Evolutionary conservation across 495 filamentous ascomycete genomes (phyloP), one percentile per base, ranked within the genome.

Genomic region (Talaromyces wortmannii): DNA sequence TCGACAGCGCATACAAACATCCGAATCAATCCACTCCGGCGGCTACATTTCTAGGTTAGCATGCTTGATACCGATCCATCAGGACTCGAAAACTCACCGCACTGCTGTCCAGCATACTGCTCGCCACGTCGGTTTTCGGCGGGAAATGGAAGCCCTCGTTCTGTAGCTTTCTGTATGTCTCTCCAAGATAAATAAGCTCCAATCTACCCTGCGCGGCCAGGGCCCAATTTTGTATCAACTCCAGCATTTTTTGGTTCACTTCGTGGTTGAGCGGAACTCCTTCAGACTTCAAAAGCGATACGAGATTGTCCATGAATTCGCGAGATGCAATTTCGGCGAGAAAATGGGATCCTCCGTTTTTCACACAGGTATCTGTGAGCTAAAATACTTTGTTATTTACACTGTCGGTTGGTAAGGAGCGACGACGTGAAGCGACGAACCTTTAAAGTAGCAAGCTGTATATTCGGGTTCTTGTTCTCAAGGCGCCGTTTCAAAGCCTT

Each of bases 291-390:
- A 97, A 76, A 6, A 98, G 75, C 15, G 91, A 96, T 8, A 91
- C 88, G 32, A 97, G 71, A 62, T 95, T 97, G 69, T 97, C 94
- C 90, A 98, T 95, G 61, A 97, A 98, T 72, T 98, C 94, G 55
- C 92, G 83, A 3, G 92, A 96, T 12, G 94, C 92, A 56, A 98
- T 92, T 71, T 97, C 94, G 49, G 84, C 78, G 45, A 98, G 83
- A 64, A 98, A 98, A 71, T 98, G 94, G n/a, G 86, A 83, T 45
- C 94, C 94, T 23, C 94, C 94, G 72, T 98, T 98, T 71, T 98
- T 98, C 31, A 97, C 92, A 65, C 94, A 97, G 6, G 94, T 97
- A 74, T 98, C 94, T 31, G 92, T 96, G 57, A 98, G 86, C 85
- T 84, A 66, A 46, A 48, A 63, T 0, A 17, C 23, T 43, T 29